Evolutionary conservation across 306 rosid species (phyloP), one percentile per base, ranked within the genome.

Genomic region (Quercus aquifolioides): DNA sequence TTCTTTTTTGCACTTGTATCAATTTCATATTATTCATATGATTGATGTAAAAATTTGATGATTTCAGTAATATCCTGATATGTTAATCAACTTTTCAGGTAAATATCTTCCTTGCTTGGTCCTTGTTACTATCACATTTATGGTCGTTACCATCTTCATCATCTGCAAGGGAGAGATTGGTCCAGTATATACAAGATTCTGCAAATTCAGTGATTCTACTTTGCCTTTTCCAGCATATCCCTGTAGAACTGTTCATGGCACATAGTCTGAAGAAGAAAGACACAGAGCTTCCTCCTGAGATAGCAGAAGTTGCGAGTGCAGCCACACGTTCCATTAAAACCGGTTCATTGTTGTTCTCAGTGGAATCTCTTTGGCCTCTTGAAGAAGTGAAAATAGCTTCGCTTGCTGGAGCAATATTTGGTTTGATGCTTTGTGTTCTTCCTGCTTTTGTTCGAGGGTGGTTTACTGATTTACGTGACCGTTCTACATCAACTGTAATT

Each of bases 391-490:
- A 92, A 88, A 75, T 95, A 79, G 85, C 96, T 77, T 81, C 92
- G 3, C 85, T 90, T 83, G 89, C 96, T 76, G 97, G 99, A 73
- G 95, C 94, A 82, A 81, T 91, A 75, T 92, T 81, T 82, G 98
- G 97, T 67, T 79, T 90, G 84, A 95, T 92, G 99, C 94, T 95
- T 71, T 85, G 84, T 79, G 86, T 92, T 87, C 97, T 95, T 83
- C 99, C 99, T 55, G 99, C 99, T 72, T 95, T 92, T 83, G 95
- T 95, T 54, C 94, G 99, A 71, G 91, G 87, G 74, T 95, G 99
- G 99, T 91, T 89, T 79, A 86, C 82, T 75, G 85, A 88, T 83
- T 79, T 95, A 81, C 99, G 97, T 52, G 97, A 95, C 76, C 99
- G 99, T 67, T 89, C 88, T 63, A 74, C 74, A 25, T 89, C 86